Evolutionary conservation across 768 basidiomycete genomes (phyloP).

Genomic region (Pisolithus marmoratus): DNA sequence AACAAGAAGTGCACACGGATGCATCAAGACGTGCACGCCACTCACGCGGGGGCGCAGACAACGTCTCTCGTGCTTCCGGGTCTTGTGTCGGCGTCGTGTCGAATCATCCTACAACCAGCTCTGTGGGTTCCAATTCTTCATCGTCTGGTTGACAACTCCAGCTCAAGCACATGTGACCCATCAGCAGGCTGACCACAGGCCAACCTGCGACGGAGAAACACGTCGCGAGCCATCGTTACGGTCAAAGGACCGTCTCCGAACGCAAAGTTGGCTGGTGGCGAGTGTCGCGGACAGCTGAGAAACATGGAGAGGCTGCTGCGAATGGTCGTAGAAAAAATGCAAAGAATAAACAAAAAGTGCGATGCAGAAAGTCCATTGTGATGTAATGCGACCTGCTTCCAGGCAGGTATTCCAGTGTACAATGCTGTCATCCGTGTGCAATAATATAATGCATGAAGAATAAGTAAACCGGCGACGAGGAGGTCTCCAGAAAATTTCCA

Average conservation of each 20-base stretch:
- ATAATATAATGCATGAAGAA: conserved; percentile 32
- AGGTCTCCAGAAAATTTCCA: conserved; percentile 18
- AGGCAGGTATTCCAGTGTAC: conserved; percentile 47
- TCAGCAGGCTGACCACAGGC: conserved; percentile 35
- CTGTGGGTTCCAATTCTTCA: conserved; percentile 49
- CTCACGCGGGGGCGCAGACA: conserved; percentile 44
- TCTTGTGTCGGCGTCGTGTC: conserved; percentile 71
- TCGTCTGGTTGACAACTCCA: conserved; percentile 29
- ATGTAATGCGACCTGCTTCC: conserved; percentile 55
- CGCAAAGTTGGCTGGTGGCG: conserved; percentile 8
- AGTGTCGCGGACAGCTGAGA: conserved; percentile 22
- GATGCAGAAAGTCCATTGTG: conserved; percentile 38
- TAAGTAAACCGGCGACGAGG: conserved; percentile 30
- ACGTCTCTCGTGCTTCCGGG: conserved; percentile 52
- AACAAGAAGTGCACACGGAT: conserved; percentile 44
- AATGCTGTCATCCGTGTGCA: conserved; percentile 27
- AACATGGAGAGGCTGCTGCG: conserved; percentile 16
- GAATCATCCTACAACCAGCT: conserved; percentile 44
- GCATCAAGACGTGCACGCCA: conserved; percentile 49
- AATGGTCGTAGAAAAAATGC: conserved; percentile 34
- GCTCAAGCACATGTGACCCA: conserved; percentile 14
- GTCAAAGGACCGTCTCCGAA: conserved; percentile 39
- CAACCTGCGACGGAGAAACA: conserved; percentile 25
- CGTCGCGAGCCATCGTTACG: conserved; percentile 44
- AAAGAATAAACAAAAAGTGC: conserved; percentile 30